Percentiles rank a stretch among this genome's conserved stretches.
These are phyloP conservation scores for Acacia confusa DNA, from an alignment of 306 rosid species.

Conservation along the genomic window DNA sequence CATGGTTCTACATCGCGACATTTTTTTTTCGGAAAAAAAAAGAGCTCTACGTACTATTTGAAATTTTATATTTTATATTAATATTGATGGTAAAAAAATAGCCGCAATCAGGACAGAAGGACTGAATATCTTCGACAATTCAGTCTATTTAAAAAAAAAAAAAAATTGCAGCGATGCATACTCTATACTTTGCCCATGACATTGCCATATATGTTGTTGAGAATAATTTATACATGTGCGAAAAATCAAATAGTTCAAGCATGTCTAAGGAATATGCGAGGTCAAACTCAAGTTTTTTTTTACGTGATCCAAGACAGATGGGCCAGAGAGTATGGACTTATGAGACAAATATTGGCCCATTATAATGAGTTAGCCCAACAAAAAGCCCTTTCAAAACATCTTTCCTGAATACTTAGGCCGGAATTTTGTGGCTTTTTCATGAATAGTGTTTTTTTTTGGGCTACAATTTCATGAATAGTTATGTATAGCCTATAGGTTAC, in stretches of 20 bases:
- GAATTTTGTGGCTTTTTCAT: too few species aligned
- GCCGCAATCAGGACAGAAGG: neutral
- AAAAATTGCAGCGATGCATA: neutral
- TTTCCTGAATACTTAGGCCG: neutral
- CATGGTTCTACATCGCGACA: neutral
- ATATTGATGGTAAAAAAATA: too few species aligned
- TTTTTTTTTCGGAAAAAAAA: too few species aligned
- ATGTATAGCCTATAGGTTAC: too few species aligned
- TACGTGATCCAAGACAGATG: neutral
- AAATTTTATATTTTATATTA: too few species aligned
- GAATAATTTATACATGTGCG: neutral
- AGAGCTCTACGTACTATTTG: neutral
- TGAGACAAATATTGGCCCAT: neutral
- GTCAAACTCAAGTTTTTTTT: neutral
- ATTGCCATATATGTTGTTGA: neutral
- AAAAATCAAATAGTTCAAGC: too few species aligned
- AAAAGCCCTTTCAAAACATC: neutral
- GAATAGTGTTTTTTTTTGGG: too few species aligned
- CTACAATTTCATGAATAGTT: too few species aligned
- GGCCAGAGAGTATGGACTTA: neutral
- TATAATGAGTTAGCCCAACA: neutral
- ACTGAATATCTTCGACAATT: neutral
- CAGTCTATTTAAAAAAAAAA: neutral
- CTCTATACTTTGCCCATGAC: neutral
- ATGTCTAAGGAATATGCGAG: too few species aligned